These are phyloP conservation scores for Penicillium corylophilum DNA, from an alignment of 2,329 filamentous ascomycete genomes.

Conservation along the genomic window DNA sequence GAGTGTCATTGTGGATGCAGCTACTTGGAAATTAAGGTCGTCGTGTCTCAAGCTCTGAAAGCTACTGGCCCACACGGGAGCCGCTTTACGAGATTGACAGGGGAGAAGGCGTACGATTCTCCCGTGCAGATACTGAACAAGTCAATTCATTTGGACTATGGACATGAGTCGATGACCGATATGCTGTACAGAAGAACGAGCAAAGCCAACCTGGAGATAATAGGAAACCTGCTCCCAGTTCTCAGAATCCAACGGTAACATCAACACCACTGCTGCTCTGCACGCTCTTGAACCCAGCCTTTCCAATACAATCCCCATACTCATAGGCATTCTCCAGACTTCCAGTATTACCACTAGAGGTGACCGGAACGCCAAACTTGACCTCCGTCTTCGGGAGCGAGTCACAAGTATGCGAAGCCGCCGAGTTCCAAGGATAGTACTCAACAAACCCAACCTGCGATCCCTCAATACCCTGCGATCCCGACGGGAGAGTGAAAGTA, in stretches of 20 bases:
- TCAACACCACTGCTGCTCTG: slow-evolving; percentile 10
- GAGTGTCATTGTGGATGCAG: background rate
- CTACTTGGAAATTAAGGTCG: background rate
- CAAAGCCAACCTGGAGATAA: background rate
- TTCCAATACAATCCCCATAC: slow-evolving; percentile 30
- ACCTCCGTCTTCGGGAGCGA: slow-evolving; percentile 21
- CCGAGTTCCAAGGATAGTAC: slow-evolving; percentile 27
- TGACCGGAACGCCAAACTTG: slow-evolving; percentile 21
- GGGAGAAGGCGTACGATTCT: background rate
- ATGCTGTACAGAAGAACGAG: background rate
- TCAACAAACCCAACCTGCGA: slow-evolving; percentile 31
- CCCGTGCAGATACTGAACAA: background rate
- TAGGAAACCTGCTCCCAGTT: background rate
- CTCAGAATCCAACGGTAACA: slow-evolving; percentile 23
- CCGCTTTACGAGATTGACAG: background rate
- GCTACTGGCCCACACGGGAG: background rate
- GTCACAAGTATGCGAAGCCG: slow-evolving; percentile 13
- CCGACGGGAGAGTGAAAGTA: slow-evolving; percentile 26
- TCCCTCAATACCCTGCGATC: slow-evolving; percentile 20
- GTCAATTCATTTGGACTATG: background rate
- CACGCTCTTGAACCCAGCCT: slow-evolving; percentile 20
- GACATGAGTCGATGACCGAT: background rate
- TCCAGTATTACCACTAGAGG: slow-evolving; percentile 10
- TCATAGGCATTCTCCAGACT: slow-evolving; percentile 23
- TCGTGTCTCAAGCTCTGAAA: background rate